Conservation (phyloP, 352 stramenopile species). For the Pythium pyrilobum region DNA sequence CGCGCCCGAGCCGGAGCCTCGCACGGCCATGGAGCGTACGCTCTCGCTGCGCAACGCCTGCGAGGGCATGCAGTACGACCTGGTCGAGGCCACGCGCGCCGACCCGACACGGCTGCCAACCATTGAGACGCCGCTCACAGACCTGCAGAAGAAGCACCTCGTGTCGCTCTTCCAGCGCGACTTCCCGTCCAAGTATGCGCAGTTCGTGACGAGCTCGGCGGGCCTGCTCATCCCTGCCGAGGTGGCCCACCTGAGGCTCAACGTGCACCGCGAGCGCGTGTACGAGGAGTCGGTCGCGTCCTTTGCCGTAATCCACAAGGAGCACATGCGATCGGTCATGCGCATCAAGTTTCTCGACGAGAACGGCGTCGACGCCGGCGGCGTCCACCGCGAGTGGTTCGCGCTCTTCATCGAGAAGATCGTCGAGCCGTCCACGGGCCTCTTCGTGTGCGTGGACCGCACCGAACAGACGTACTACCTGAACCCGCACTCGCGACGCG, state of each 20-base stretch:
- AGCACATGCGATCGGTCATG: conserved; percentile 29
- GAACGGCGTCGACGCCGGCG: conserved; percentile 51
- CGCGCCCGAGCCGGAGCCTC: conserved; percentile 6
- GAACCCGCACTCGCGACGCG: conserved; percentile 22
- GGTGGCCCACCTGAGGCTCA: conserved; percentile 17
- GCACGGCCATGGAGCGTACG: conserved; percentile 15
- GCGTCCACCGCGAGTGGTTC: conserved; percentile 67
- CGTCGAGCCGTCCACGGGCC: conserved; percentile 16
- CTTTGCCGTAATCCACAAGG: conserved; percentile 19
- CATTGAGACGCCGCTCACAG: conserved; percentile 1
- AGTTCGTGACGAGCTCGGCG: conserved; percentile 24
- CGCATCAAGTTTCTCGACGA: conserved; percentile 61
- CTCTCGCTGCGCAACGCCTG: conserved; percentile 9
- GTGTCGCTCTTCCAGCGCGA: conserved; percentile 11
- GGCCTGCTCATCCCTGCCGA: conserved; percentile 19
- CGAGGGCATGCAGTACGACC: conserved; percentile 12
- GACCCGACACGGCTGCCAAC: conserved; percentile 13
- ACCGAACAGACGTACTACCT: conserved; percentile 32
- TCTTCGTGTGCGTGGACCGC: conserved; percentile 26
- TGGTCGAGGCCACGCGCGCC: conserved; percentile 7
- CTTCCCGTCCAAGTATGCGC: conserved; percentile 33
- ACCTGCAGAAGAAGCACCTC: conserved; percentile 5
- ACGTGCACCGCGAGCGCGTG: conserved; percentile 22
- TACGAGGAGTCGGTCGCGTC: conserved; percentile 31
- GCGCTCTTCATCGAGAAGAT: conserved; percentile 33